Conservation (phyloP, 805 yeast species). For the Saccharomycopsis javanensis region DNA sequence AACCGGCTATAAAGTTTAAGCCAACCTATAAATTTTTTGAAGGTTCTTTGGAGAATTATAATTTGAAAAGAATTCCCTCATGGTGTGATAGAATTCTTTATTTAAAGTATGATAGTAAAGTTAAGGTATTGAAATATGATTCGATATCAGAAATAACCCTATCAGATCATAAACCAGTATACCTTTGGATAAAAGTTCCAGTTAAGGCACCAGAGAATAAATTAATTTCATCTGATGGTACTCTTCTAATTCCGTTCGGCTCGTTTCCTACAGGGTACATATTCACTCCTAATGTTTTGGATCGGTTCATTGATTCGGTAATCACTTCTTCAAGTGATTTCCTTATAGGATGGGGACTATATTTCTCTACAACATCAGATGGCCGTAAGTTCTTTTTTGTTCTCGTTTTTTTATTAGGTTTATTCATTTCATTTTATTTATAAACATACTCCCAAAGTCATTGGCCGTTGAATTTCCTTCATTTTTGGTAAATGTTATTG, state of each 20-base stretch:
- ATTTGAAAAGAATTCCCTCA: constrained; percentile 58
- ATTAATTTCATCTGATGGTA: not conserved
- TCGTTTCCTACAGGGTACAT: not conserved
- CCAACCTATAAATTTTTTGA: constrained; percentile 70
- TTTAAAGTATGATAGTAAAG: constrained; percentile 30
- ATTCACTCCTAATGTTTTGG: not conserved
- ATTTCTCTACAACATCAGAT: not conserved
- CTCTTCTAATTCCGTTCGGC: not conserved
- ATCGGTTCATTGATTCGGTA: not conserved
- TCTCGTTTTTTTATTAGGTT: not conserved
- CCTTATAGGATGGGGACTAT: constrained; percentile 8
- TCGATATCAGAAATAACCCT: constrained; percentile 38
- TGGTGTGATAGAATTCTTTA: constrained; percentile 86
- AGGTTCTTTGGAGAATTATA: constrained; percentile 36
- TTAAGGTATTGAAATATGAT: constrained; percentile 30
- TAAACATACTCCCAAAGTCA: no score
- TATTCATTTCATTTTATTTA: not conserved
- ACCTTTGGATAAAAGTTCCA: constrained; percentile 40
- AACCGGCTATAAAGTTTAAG: constrained; percentile 52
- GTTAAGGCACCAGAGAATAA: constrained; percentile 26
- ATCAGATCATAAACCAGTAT: constrained; percentile 83
- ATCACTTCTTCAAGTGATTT: constrained; percentile 1
- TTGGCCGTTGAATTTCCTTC: no score
- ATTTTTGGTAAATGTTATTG: no score
- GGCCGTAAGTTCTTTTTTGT: not conserved